phyloP scores from a whole-genome alignment of 768 basidiomycete genomes.

The Russula griseocarnosa region DNA sequence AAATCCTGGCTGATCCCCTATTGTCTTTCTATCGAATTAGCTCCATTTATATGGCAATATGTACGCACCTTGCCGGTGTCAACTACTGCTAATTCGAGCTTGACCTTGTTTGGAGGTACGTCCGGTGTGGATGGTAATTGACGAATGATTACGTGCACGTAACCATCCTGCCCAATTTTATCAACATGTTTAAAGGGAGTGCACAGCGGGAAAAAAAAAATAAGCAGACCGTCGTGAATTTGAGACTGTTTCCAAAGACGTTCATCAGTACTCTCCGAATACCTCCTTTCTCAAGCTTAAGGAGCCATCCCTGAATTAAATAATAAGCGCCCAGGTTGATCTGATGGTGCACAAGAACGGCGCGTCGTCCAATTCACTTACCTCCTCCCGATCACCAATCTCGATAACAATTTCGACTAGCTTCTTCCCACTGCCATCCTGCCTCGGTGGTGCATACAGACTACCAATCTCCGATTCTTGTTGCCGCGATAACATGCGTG shows the following conservation, averaged over 20 bases:
- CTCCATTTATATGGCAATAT: background rate
- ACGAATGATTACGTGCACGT: slow-evolving; percentile 78
- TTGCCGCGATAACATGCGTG: slow-evolving; percentile 60
- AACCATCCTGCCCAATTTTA: slow-evolving; percentile 57
- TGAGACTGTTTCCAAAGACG: slow-evolving; percentile 87
- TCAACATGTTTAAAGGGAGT: background rate
- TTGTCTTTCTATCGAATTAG: slow-evolving; percentile 9
- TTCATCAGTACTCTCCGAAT: slow-evolving; percentile 93
- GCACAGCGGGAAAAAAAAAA: background rate
- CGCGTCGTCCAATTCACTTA: slow-evolving; percentile 35
- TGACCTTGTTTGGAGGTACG: slow-evolving; percentile 56
- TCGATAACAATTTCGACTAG: slow-evolving; percentile 88
- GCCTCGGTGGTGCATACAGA: slow-evolving; percentile 80
- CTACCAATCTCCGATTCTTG: slow-evolving; percentile 79
- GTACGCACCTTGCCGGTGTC: slow-evolving; percentile 80
- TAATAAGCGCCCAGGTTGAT: background rate
- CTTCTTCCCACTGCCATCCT: slow-evolving; percentile 41
- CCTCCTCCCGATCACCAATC: slow-evolving; percentile 67
- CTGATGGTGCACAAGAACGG: background rate
- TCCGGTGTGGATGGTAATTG: slow-evolving; percentile 58
- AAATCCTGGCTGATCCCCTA: slow-evolving; percentile 92
- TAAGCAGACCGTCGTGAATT: slow-evolving; percentile 74
- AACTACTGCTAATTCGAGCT: slow-evolving; percentile 76
- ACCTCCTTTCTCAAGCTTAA: slow-evolving; percentile 89
- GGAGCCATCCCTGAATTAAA: slow-evolving; percentile 64